Percentiles rank a stretch among this genome's conserved stretches.
These are phyloP conservation scores for Zangia roseola DNA, from an alignment of 768 basidiomycete species.

Conservation along the genomic window DNA sequence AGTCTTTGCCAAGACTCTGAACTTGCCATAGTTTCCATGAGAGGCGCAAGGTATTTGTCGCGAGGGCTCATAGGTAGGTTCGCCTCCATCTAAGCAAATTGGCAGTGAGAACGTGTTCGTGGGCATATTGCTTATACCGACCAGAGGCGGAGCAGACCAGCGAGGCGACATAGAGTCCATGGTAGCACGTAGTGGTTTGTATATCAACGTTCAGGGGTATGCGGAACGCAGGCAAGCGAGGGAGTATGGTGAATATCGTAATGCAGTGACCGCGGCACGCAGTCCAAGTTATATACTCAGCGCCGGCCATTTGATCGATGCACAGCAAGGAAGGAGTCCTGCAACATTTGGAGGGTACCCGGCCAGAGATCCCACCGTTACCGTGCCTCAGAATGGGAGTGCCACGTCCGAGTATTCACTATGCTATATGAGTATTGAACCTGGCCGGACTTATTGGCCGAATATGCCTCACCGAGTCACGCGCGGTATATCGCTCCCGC, in stretches of 20 bases:
- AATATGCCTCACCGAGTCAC: neutral
- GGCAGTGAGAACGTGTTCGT: neutral
- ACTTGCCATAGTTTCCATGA: slow-evolving; percentile 6
- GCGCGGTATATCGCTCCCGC: neutral
- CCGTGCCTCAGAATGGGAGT: neutral
- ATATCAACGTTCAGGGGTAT: neutral
- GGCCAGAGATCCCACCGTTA: slow-evolving; percentile 1
- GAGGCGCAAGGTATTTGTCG: neutral
- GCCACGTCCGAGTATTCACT: neutral
- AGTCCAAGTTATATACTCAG: slow-evolving; percentile 18
- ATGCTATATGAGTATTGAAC: neutral
- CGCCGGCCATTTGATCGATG: slow-evolving; percentile 8
- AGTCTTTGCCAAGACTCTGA: neutral
- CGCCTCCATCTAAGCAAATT: slow-evolving; percentile 6
- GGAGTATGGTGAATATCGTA: slow-evolving; percentile 5
- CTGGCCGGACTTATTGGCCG: neutral
- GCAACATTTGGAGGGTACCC: slow-evolving; percentile 1
- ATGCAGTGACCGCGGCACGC: neutral
- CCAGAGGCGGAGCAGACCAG: slow-evolving; percentile 7
- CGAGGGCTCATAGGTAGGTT: neutral
- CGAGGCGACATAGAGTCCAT: slow-evolving; percentile 9
- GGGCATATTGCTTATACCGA: neutral
- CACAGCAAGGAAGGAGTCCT: slow-evolving; percentile 14
- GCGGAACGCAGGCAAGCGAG: neutral
- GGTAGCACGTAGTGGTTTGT: neutral